phyloP scores from a whole-genome alignment of 1,139 yeast species.

The Candida mesenterica region DNA sequence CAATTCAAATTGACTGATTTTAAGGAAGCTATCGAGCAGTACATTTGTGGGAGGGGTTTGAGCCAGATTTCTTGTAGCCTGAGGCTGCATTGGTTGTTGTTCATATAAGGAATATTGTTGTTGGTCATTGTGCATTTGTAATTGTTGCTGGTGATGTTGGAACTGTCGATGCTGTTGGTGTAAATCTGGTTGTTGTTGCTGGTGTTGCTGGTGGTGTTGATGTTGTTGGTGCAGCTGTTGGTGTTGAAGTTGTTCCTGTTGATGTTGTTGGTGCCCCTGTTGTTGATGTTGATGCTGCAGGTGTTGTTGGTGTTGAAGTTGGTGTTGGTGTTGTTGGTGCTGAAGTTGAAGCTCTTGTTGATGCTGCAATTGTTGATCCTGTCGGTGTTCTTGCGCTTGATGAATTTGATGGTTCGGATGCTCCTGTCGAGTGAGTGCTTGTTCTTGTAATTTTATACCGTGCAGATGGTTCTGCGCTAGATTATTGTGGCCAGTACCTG shows the following conservation, averaged over 20 bases:
- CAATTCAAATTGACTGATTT: constrained; percentile 27
- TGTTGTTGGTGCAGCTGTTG: neutral
- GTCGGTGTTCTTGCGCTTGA: neutral
- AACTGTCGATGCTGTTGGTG: no score
- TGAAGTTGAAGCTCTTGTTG: constrained; percentile 1
- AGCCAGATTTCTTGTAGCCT: no score
- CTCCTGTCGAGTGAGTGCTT: neutral
- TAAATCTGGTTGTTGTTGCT: neutral
- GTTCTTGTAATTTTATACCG: no score
- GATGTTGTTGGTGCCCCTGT: constrained; percentile 6
- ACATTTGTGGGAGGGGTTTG: constrained; percentile 9
- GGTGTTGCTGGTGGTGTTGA: neutral
- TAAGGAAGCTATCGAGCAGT: constrained; percentile 11
- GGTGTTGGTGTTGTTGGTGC: constrained; percentile 9
- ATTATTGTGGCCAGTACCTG: no score
- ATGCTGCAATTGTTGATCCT: neutral
- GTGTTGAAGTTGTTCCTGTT: no score
- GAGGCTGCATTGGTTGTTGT: neutral
- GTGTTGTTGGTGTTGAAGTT: constrained; percentile 3
- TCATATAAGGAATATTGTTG: neutral
- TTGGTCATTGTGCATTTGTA: neutral
- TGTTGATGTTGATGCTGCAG: neutral
- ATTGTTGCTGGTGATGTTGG: neutral
- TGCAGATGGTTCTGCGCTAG: no score
- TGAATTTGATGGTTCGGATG: neutral